These are phyloP conservation scores for Suillus luteus DNA, from an alignment of 768 basidiomycete genomes.

Conservation along the genomic window DNA sequence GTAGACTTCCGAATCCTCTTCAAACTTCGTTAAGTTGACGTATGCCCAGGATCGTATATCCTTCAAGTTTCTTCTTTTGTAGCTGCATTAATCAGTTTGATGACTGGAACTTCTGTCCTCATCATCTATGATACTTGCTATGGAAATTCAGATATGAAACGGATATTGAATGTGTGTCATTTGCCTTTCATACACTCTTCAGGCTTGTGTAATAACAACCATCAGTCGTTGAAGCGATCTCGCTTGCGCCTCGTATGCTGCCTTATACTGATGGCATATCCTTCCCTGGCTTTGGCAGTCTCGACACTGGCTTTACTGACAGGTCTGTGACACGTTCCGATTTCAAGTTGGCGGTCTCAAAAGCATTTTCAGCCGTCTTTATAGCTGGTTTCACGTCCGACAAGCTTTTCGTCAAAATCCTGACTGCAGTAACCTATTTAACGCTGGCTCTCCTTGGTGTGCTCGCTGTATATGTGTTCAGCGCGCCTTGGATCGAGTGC, in stretches of 20 bases:
- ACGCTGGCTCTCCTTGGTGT: not conserved
- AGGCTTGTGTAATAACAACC: not conserved
- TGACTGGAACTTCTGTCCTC: conserved; percentile 2
- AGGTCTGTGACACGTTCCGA: not conserved
- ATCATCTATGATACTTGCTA: conserved; percentile 3
- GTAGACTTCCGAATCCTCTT: not conserved
- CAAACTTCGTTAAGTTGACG: not conserved
- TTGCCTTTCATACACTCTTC: not conserved
- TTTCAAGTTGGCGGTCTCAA: not conserved
- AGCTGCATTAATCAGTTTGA: not conserved
- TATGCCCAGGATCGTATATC: not conserved
- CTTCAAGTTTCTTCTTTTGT: conserved; percentile 1
- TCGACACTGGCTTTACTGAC: not conserved
- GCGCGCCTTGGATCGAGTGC: not conserved
- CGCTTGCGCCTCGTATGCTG: not conserved
- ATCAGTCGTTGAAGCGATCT: not conserved
- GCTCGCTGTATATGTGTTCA: not conserved
- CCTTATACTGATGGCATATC: not conserved
- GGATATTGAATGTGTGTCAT: not conserved
- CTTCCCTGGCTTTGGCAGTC: not conserved
- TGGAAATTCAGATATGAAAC: not conserved
- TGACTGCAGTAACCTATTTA: not conserved
- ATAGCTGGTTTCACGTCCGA: conserved; percentile 1
- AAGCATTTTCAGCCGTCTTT: not conserved
- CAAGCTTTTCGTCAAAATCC: not conserved